Conservation (phyloP, 805 yeast genomes). For the Debaryomyces tyrocola region DNA sequence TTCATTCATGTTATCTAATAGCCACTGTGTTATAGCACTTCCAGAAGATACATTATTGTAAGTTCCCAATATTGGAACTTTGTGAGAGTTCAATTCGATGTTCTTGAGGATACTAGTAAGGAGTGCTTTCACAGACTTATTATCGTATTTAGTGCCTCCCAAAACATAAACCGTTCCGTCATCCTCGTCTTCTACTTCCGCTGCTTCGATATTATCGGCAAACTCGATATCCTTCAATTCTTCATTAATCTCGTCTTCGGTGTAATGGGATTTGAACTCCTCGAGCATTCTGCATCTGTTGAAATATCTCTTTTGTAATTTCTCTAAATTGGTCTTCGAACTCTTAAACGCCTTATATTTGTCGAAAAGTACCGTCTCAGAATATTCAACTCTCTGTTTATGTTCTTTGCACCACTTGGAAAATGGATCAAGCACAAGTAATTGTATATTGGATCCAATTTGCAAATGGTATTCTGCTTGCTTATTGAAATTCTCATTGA, state of each 20-base stretch:
- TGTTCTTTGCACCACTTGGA: constrained; percentile 75
- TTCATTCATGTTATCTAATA: constrained; percentile 45
- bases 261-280: constrained; percentile 52
- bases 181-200: constrained; percentile 19
- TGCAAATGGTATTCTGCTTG: constrained; percentile 61
- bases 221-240: constrained; percentile 21
- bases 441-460: constrained; percentile 61
- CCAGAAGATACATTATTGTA: constrained; percentile 66
- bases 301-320: constrained; percentile 67
- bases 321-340: constrained; percentile 48
- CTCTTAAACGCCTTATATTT: constrained; percentile 55
- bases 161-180: constrained; percentile 21
- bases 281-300: constrained; percentile 75
- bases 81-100: constrained; percentile 54
- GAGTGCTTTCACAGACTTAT: constrained; percentile 32
- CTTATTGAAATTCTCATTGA: constrained; percentile 50
- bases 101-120: constrained; percentile 29
- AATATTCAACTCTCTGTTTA: constrained; percentile 60
- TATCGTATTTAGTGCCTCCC: constrained; percentile 30
- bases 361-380: constrained; percentile 52
- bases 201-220: constrained; percentile 15
- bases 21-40: constrained; percentile 58
- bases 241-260: constrained; percentile 43
- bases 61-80: constrained; percentile 68
- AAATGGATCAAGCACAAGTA: constrained; percentile 68